A percentile compares a stretch with the other conserved stretches of the same genome.
phyloP scores from a whole-genome alignment of 768 basidiomycete species.

The Royoungia palumana region DNA sequence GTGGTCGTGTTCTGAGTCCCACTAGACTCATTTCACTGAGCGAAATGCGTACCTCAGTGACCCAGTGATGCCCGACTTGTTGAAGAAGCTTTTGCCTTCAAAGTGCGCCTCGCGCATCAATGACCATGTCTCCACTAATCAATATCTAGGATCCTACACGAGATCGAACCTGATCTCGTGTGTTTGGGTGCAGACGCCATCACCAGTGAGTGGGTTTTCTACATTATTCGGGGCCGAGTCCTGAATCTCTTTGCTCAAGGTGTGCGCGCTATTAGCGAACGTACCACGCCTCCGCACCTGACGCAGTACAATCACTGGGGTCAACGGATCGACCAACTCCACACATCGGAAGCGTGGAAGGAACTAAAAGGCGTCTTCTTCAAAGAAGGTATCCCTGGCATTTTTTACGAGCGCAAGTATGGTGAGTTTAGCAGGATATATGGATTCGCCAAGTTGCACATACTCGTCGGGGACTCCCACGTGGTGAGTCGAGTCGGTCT shows the following conservation, averaged over 20 bases:
- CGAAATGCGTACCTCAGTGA: constrained; percentile 62
- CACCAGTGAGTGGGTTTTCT: constrained; percentile 40
- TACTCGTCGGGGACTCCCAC: constrained; percentile 63
- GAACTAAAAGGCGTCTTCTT: constrained; percentile 59
- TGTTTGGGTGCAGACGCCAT: constrained; percentile 55
- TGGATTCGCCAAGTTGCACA: constrained; percentile 60
- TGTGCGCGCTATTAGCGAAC: constrained; percentile 47
- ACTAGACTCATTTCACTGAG: constrained; percentile 50
- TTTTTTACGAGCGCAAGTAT: constrained; percentile 64
- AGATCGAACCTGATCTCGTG: constrained; percentile 59
- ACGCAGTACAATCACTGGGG: constrained; percentile 79
- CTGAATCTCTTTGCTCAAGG: constrained; percentile 31
- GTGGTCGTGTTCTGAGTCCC: neutral
- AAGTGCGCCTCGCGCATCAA: constrained; percentile 28
- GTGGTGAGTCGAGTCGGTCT: constrained; percentile 38
- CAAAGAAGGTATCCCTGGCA: constrained; percentile 64
- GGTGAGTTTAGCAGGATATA: constrained; percentile 58
- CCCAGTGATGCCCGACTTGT: constrained; percentile 55
- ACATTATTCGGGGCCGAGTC: neutral
- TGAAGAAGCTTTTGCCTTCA: constrained; percentile 54
- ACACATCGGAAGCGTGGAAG: constrained; percentile 74
- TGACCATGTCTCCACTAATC: neutral
- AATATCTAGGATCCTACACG: constrained; percentile 38
- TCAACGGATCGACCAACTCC: constrained; percentile 56
- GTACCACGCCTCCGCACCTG: constrained; percentile 48